phyloP scores from a whole-genome alignment of 495 filamentous ascomycete genomes.

The Rostrohypoxylon terebratum region DNA sequence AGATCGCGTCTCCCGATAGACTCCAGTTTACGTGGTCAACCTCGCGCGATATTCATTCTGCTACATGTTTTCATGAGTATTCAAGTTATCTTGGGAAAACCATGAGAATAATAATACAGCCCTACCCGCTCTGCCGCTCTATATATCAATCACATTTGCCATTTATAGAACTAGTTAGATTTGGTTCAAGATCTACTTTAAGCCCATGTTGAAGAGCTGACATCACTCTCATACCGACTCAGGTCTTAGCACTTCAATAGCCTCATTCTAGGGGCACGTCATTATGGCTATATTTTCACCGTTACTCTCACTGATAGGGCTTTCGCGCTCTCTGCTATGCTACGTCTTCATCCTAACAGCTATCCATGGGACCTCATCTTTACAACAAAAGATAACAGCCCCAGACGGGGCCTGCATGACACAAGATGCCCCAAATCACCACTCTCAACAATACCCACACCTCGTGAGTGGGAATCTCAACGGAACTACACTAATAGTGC shows the following conservation, averaged over 20 bases:
- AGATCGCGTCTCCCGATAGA: slow-evolving; percentile 9
- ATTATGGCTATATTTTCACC: not conserved
- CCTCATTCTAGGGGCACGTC: not conserved
- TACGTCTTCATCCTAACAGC: not conserved
- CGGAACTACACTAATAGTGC: slow-evolving; percentile 56
- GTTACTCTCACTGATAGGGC: not conserved
- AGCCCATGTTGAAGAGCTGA: not conserved
- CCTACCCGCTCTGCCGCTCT: not conserved
- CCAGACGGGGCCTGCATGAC: slow-evolving; percentile 51
- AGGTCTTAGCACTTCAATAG: not conserved
- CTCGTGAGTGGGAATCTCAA: slow-evolving; percentile 58
- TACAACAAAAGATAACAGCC: slow-evolving; percentile 2
- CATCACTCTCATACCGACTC: not conserved
- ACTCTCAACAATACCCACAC: slow-evolving; percentile 53
- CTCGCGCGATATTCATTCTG: not conserved
- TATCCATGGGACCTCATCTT: slow-evolving; percentile 7
- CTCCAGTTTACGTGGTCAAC: not conserved
- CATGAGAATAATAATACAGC: not conserved
- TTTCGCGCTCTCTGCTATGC: not conserved
- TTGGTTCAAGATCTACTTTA: not conserved
- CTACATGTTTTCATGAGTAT: not conserved
- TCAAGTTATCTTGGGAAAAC: not conserved
- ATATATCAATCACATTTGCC: not conserved
- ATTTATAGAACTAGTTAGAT: not conserved
- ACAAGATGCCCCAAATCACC: slow-evolving; percentile 51